Conservation (phyloP, 495 filamentous ascomycete genomes). For the Daldinia bambusicola region DNA sequence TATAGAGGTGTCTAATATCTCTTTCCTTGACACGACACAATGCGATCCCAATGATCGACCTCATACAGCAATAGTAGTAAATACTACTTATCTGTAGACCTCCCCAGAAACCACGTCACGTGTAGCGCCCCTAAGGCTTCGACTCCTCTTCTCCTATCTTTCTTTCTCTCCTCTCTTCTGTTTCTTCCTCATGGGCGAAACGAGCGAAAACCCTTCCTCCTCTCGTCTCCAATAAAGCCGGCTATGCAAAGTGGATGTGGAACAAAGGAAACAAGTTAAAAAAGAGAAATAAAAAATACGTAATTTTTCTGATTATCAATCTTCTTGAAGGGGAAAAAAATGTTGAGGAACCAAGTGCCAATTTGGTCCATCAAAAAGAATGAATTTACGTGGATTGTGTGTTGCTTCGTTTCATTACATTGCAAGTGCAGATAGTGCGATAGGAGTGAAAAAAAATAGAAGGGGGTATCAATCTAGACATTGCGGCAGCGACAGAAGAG, state of each 20-base stretch:
- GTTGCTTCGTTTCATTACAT: slow-evolving; percentile 39
- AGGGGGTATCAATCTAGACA: slow-evolving; percentile 52
- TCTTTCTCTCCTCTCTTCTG: background rate
- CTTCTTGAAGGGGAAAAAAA: slow-evolving; percentile 23
- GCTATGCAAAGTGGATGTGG: slow-evolving; percentile 31
- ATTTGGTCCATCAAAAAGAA: slow-evolving; percentile 28
- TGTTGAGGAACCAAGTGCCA: slow-evolving; percentile 25
- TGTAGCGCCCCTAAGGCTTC: slow-evolving; percentile 12
- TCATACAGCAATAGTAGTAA: slow-evolving; percentile 4
- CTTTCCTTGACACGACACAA: background rate
- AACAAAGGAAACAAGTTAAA: slow-evolving; percentile 24
- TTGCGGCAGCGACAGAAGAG: slow-evolving; percentile 19
- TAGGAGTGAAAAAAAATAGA: slow-evolving; percentile 20
- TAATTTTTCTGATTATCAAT: slow-evolving; percentile 28
- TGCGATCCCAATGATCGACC: slow-evolving; percentile 17
- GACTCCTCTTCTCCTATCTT: slow-evolving; percentile 1
- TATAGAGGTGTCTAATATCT: slow-evolving; percentile 27
- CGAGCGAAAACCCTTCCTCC: slow-evolving; percentile 12
- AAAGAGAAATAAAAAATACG: background rate
- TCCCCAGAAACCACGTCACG: slow-evolving; percentile 37
- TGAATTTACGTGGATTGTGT: slow-evolving; percentile 4
- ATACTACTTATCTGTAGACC: slow-evolving; percentile 3
- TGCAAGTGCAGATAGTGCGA: slow-evolving; percentile 17
- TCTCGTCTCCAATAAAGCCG: slow-evolving; percentile 31
- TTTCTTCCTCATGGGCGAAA: slow-evolving; percentile 19